Conservation (phyloP, 2,329 filamentous ascomycete species). For the Hypoxylon rubiginosum region DNA sequence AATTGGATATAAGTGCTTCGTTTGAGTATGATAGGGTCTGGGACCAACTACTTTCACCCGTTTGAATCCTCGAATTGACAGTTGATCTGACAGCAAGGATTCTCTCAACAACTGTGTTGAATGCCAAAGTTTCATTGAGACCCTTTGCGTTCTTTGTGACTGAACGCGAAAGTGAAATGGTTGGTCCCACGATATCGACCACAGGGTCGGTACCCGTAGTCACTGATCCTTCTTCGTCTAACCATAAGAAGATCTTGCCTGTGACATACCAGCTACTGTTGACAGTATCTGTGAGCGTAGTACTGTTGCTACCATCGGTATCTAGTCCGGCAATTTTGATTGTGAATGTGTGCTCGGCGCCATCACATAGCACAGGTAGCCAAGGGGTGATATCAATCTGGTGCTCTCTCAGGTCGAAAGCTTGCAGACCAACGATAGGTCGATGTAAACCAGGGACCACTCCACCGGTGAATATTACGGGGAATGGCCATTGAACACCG, state of each 20-base stretch:
- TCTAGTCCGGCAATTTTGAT: constrained; percentile 70
- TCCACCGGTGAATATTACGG: constrained; percentile 76
- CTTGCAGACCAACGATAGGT: constrained; percentile 76
- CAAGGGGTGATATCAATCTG: constrained; percentile 77
- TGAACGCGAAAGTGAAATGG: constrained; percentile 62
- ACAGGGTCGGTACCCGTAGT: constrained; percentile 63
- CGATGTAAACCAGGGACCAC: constrained; percentile 76
- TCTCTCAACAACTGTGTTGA: constrained; percentile 68
- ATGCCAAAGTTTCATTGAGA: constrained; percentile 69
- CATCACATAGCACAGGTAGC: constrained; percentile 69
- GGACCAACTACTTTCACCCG: constrained; percentile 33
- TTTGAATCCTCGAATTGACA: constrained; percentile 58
- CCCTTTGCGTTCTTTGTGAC: constrained; percentile 60
- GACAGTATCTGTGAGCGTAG: constrained; percentile 63
- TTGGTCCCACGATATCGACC: constrained; percentile 54
- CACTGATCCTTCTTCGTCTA: constrained; percentile 61
- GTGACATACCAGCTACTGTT: constrained; percentile 74
- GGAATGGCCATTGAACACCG: constrained; percentile 76
- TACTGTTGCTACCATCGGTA: constrained; percentile 60
- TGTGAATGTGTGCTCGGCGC: constrained; percentile 68
- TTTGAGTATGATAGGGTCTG: constrained; percentile 41
- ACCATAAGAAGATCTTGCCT: constrained; percentile 74
- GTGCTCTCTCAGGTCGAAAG: constrained; percentile 75
- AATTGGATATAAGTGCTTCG: constrained; percentile 30
- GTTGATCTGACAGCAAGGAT: constrained; percentile 65